phyloP scores from a whole-genome alignment of 306 rosid genomes.

The Sophora flavescens region DNA sequence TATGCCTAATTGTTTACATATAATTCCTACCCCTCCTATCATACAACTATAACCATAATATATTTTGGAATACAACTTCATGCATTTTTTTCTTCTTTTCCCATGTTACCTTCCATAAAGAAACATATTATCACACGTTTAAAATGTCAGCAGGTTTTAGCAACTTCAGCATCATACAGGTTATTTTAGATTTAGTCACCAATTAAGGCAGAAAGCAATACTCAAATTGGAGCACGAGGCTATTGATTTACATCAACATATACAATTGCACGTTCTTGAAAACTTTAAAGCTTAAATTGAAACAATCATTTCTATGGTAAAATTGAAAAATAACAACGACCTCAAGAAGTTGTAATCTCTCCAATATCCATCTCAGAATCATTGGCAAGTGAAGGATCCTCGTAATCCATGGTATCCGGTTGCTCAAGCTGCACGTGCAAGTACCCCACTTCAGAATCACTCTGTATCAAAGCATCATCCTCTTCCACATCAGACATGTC shows the following conservation, averaged over 20 bases:
- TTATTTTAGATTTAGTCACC: slow-evolving; percentile 3
- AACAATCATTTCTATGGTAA: not conserved
- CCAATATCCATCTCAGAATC: slow-evolving; percentile 68
- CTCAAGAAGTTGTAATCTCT: slow-evolving; percentile 51
- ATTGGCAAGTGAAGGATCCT: slow-evolving; percentile 48
- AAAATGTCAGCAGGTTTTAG: not conserved
- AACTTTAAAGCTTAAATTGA: not conserved
- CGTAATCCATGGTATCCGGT: slow-evolving; percentile 45
- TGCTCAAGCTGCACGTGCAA: slow-evolving; percentile 52
- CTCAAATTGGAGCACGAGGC: not conserved
- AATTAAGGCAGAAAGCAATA: slow-evolving; percentile 15
- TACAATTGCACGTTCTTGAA: slow-evolving; percentile 17
- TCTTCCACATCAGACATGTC: slow-evolving; percentile 73
- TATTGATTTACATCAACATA: slow-evolving; percentile 18
- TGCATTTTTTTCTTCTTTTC: not conserved
- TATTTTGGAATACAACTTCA: slow-evolving; percentile 13
- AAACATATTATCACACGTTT: too few relatives aligned
- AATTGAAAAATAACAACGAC: not conserved
- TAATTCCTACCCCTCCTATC: slow-evolving; percentile 7
- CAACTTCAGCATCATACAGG: not conserved
- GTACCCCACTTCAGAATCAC: slow-evolving; percentile 57
- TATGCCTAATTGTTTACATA: not conserved
- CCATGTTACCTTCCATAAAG: too few relatives aligned
- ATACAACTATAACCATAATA: not conserved
- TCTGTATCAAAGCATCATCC: slow-evolving; percentile 35